A percentile compares a stretch with the other conserved stretches of the same genome.
phyloP scores from a whole-genome alignment of 108 stramenopile genomes.

The Skeletonema costatum region DNA sequence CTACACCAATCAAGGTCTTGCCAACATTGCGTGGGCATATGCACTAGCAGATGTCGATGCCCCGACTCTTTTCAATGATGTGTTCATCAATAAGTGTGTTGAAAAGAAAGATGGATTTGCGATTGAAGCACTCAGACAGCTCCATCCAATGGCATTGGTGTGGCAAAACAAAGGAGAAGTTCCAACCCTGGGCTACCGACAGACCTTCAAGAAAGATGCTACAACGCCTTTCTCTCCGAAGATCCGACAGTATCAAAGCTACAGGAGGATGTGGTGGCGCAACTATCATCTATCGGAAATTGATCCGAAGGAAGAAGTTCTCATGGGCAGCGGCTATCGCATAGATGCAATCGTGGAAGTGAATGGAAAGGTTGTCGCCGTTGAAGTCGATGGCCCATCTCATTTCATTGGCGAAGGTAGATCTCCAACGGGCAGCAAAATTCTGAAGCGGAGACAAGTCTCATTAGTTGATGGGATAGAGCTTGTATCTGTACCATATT shows the following conservation, averaged over 20 bases:
- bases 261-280: background rate
- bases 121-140: background rate
- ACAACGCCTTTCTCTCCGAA: background rate
- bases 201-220: background rate
- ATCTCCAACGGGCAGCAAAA: background rate
- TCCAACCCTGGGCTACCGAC: background rate
- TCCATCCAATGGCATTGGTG: slow-evolving; percentile 32
- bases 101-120: background rate
- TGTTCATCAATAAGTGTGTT: background rate
- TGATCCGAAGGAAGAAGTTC: slow-evolving; percentile 14
- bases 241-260: background rate
- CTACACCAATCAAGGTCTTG: slow-evolving; percentile 72
- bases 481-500: slow-evolving; percentile 22
- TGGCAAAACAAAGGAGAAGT: slow-evolving; percentile 2
- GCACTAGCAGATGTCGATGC: slow-evolving; percentile 22
- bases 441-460: slow-evolving; percentile 11
- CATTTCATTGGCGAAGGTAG: slow-evolving; percentile 53
- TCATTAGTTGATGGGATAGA: background rate
- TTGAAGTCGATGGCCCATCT: slow-evolving; percentile 87
- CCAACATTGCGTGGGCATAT: slow-evolving; percentile 75
- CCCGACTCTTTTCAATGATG: background rate
- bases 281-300: background rate
- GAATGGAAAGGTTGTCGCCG: slow-evolving; percentile 47
- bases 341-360: slow-evolving; percentile 17
- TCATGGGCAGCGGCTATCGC: slow-evolving; percentile 10